These are phyloP conservation scores for Teratosphaeria destructans DNA, from an alignment of 2,329 filamentous ascomycete species.

Conservation along the genomic window DNA sequence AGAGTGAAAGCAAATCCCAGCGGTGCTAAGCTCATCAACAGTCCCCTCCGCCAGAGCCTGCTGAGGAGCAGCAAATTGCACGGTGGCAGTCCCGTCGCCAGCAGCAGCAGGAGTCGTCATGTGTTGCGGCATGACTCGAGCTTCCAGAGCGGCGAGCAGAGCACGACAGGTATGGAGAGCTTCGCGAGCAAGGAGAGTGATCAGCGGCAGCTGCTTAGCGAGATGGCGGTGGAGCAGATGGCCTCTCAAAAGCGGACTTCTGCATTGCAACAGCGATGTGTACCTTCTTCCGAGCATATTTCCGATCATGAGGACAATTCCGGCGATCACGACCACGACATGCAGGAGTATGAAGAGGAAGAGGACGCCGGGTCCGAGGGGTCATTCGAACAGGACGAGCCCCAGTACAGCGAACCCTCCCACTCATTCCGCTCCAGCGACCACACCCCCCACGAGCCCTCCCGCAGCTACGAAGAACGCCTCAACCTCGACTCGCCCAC, in stretches of 20 bases:
- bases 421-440: background rate
- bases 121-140: background rate
- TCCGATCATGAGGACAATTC: background rate
- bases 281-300: background rate
- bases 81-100: constrained; percentile 2
- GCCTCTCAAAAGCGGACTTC: background rate
- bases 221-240: constrained; percentile 8
- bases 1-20: constrained; percentile 6
- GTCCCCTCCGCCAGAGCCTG: constrained; percentile 17
- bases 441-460: background rate
- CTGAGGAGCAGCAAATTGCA: constrained; percentile 14
- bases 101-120: background rate
- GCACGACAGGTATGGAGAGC: constrained; percentile 9
- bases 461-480: constrained; percentile 25
- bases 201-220: constrained; percentile 19
- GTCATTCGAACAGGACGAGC: background rate
- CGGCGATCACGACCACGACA: background rate
- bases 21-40: constrained; percentile 7
- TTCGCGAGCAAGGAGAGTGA: constrained; percentile 19
- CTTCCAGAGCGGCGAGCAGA: constrained; percentile 4
- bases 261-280: background rate
- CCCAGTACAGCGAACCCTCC: background rate
- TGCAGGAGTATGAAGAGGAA: constrained; percentile 2
- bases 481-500: constrained; percentile 26
- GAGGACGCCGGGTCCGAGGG: constrained; percentile 1